A percentile compares a stretch with the other conserved stretches of the same genome.
Conservation (phyloP, 225 moss, liverwort and hornwort genomes). For the Anthoceros angustus region DNA sequence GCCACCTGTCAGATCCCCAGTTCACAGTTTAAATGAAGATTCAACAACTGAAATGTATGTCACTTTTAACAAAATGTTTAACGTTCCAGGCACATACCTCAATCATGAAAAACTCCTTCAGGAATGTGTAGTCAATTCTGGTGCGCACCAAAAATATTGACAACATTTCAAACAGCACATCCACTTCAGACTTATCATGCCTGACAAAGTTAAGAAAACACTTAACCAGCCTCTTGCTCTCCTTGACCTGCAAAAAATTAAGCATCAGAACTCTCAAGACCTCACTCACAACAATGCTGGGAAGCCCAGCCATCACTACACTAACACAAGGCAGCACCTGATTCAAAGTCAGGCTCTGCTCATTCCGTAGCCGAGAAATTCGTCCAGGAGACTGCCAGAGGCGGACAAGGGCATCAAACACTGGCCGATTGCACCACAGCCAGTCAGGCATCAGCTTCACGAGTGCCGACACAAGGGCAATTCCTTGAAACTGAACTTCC, state of each 20-base stretch:
- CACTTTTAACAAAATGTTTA: neutral
- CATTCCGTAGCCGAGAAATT: constrained; percentile 58
- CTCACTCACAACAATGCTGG: too few relatives aligned
- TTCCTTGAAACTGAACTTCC: constrained; percentile 95
- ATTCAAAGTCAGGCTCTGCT: constrained; percentile 77
- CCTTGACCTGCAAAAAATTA: constrained; percentile 53
- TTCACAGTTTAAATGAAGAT: neutral
- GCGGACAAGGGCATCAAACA: constrained; percentile 89
- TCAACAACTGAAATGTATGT: neutral
- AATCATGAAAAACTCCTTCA: constrained; percentile 98
- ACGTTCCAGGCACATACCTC: constrained; percentile 29
- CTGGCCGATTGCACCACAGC: constrained; percentile 64
- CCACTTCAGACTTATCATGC: constrained; percentile 90
- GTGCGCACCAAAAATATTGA: constrained; percentile 97
- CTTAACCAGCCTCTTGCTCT: constrained; percentile 91
- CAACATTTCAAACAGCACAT: constrained; percentile 98
- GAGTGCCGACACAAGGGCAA: constrained; percentile 70
- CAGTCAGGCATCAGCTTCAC: constrained; percentile 89
- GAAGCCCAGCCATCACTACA: neutral
- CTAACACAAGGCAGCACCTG: constrained; percentile 27
- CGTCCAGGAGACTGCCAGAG: constrained; percentile 91
- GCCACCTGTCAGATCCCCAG: constrained; percentile 46
- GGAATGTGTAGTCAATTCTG: constrained; percentile 89
- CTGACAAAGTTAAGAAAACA: constrained; percentile 92
- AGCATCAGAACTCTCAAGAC: neutral